Percentiles rank a stretch among this genome's conserved stretches.
Evolutionary conservation across 371 early-diverging fungal genomes (phyloP).

Genomic region (Cokeromyces recurvatus): DNA sequence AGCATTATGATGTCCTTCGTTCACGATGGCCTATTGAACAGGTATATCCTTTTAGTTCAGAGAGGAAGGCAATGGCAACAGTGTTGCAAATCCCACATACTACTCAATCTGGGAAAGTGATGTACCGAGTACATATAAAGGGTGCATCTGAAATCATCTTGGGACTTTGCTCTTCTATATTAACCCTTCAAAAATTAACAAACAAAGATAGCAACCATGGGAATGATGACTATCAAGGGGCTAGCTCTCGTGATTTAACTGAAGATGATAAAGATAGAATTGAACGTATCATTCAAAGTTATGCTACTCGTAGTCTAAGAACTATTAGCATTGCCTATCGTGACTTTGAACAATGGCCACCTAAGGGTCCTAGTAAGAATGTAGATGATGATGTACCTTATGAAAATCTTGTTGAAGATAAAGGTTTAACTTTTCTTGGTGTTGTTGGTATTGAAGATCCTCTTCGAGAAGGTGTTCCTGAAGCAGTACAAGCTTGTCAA

Average conservation of each 20-base stretch:
- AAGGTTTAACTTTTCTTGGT: conserved; percentile 45
- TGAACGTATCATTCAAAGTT: conserved; percentile 53
- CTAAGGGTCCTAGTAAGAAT: conserved; percentile 18
- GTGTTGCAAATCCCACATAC: conserved; percentile 50
- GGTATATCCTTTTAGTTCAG: conserved; percentile 78
- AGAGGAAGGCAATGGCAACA: conserved; percentile 87
- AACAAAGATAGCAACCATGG: conserved; percentile 9
- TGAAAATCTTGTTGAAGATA: conserved; percentile 34
- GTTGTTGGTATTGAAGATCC: conserved; percentile 72
- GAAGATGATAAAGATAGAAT: conserved; percentile 38
- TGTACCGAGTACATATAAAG: conserved; percentile 66
- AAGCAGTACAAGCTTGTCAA: conserved; percentile 57
- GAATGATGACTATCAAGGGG: conserved; percentile 37
- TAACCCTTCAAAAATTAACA: conserved; percentile 25
- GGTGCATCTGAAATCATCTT: conserved; percentile 81
- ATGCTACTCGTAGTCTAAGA: conserved; percentile 55
- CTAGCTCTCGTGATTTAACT: conserved; percentile 41
- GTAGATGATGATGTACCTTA: conserved; percentile 45
- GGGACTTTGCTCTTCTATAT: conserved; percentile 11
- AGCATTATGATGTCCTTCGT: conserved; percentile 45
- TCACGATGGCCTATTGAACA: conserved; percentile 46
- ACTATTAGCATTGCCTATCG: conserved; percentile 66
- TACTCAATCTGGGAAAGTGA: conserved; percentile 16
- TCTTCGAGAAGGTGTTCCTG: conserved; percentile 60
- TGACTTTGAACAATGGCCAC: conserved; percentile 56